Evolutionary conservation across 2,329 filamentous ascomycete genomes (phyloP), one percentile per base, ranked within the genome.

Genomic region (Cercospora canescens): DNA sequence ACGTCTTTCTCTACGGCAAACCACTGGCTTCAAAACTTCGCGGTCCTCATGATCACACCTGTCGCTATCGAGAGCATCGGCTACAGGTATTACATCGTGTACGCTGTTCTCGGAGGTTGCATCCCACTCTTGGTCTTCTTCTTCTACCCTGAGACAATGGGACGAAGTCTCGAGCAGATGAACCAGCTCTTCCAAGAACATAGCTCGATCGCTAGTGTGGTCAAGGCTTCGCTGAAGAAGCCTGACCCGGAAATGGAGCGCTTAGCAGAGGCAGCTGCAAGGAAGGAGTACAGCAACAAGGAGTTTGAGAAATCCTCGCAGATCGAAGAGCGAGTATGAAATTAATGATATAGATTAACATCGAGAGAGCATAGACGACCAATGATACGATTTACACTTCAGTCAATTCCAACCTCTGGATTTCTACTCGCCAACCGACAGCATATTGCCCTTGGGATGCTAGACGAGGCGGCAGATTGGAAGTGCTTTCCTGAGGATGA

Each of bases 1-100:
- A 83, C 84, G 1, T 82, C 83, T 35, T 83, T 88, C 45, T 85
- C 83, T 0, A 87, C 85, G 0, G 85, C 83, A 0, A 84, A 83
- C 69, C 82, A 84, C 69, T 85, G 83, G 77, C 76, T 84, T n/a
- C 83, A 81, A 80, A 75, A 83, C 73, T 83, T 84, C 63, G 76
- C 83, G 12, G 77, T 82, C 12, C 74, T 77, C 6, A 81, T 81
- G 78, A 75, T 82, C 55, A 83, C 80, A 0, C 81, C 80, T 3
- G 79, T 84, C 7, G 83, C 82, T 9, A 81, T 85, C 55, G 76
- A 80, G 60, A 83, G 76, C 2, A 86, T 88, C 64, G 81, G 81
- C 16, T 87, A 81, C 75, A 74, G 78, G 65, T 85, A 84, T 75
- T 85, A 84, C 74, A 81, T 86, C 32, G 79, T 85, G 34, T 86